Percentiles rank a stretch among this genome's conserved stretches.
Conservation (phyloP, 208 protist species). For the Leptomonas pyrrhocoris region DNA sequence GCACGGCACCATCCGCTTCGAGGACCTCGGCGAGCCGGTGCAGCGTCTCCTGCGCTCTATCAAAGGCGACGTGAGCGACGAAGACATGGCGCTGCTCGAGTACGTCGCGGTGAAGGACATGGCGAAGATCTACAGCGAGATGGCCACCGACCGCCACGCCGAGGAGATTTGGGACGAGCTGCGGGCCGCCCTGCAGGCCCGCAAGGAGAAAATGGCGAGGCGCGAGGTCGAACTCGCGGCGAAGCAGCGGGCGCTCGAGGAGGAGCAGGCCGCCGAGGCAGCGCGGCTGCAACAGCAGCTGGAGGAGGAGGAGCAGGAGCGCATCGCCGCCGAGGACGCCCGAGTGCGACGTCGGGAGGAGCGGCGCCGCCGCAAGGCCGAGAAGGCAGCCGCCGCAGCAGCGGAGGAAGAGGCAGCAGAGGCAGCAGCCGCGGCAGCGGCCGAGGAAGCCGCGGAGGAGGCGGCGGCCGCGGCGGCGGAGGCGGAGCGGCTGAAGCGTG, state of each 20-base stretch:
- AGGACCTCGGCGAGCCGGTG: slow-evolving; percentile 87
- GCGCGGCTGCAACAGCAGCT: slow-evolving; percentile 39
- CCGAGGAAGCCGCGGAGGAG: slow-evolving; percentile 50
- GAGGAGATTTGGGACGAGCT: slow-evolving; percentile 85
- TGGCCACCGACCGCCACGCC: slow-evolving; percentile 60
- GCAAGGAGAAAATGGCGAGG: slow-evolving; percentile 47
- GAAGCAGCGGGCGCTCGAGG: slow-evolving; percentile 40
- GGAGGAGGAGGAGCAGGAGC: slow-evolving; percentile 46
- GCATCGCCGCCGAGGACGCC: slow-evolving; percentile 36
- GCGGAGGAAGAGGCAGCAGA: slow-evolving; percentile 39
- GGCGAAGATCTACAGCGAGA: slow-evolving; percentile 85
- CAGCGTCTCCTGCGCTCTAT: slow-evolving; percentile 73
- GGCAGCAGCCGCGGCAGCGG: slow-evolving; percentile 21
- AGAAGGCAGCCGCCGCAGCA: slow-evolving; percentile 35
- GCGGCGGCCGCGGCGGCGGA: slow-evolving; percentile 38
- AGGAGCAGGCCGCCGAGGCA: slow-evolving; percentile 43
- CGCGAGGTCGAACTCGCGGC: slow-evolving; percentile 48
- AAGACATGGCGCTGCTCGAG: slow-evolving; percentile 83
- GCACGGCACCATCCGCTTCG: slow-evolving; percentile 72
- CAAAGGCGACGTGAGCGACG: slow-evolving; percentile 63
- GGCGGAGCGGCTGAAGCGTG: slow-evolving; percentile 41
- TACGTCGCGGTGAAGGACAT: slow-evolving; percentile 87
- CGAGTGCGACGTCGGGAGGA: slow-evolving; percentile 47
- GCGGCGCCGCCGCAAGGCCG: slow-evolving; percentile 37
- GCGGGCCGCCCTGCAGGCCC: slow-evolving; percentile 48